Conservation (phyloP, 1,139 yeast species). For the Saccharomyces hybrid region DNA sequence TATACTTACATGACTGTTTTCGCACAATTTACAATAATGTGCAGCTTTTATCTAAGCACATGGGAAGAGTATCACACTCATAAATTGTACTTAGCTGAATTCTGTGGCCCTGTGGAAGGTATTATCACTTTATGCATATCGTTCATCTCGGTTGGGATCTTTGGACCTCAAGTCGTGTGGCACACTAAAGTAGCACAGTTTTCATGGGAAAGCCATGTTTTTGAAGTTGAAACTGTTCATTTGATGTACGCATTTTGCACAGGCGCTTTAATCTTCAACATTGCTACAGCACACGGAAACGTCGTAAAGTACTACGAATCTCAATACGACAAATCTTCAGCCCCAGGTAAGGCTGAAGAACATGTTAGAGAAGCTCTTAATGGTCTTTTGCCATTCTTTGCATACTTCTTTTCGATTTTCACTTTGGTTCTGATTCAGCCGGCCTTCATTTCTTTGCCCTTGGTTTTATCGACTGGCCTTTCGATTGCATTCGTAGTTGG, state of each 20-base stretch:
- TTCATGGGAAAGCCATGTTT: constrained; percentile 6
- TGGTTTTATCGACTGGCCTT: constrained; percentile 62
- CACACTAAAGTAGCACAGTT: constrained; percentile 21
- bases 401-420: constrained; percentile 52
- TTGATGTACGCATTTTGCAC: constrained; percentile 29
- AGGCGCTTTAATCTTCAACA: constrained; percentile 57
- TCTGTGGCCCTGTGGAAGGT: constrained; percentile 96
- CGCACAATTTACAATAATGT: constrained; percentile 68
- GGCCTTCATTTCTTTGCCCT: constrained; percentile 51
- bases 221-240: constrained; percentile 24
- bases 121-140: constrained; percentile 55
- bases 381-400: constrained; percentile 66
- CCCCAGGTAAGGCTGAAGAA: constrained; percentile 11
- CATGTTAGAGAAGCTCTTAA: constrained; percentile 39
- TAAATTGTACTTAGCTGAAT: constrained; percentile 65
- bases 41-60: constrained; percentile 81
- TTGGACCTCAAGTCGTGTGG: constrained; percentile 66
- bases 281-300: constrained; percentile 63
- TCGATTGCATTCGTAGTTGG: constrained; percentile 82
- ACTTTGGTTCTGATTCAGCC: constrained; percentile 42
- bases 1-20: constrained; percentile 54
- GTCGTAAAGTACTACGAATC: constrained; percentile 47
- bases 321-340: constrained; percentile 23
- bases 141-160: constrained; percentile 55
- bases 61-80: constrained; percentile 98